These are phyloP conservation scores for Chloris gayana DNA, from an alignment of 176 grass and related monocot genomes.

Conservation along the genomic window DNA sequence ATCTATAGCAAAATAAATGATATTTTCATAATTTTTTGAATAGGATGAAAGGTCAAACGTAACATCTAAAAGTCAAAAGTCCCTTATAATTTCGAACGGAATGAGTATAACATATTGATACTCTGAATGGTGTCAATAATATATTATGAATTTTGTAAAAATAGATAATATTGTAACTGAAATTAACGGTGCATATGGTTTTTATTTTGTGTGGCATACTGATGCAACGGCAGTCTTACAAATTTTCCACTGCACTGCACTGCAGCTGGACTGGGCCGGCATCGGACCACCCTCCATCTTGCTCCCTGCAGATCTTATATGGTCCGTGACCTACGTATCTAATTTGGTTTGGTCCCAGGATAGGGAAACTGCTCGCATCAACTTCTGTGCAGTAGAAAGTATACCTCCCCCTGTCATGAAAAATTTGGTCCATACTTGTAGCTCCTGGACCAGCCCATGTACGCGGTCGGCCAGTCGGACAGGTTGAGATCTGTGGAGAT, in stretches of 20 bases:
- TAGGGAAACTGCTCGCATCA: slow-evolving; percentile 26
- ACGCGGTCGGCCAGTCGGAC: slow-evolving; percentile 21
- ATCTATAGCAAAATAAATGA: too few species aligned
- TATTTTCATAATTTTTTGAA: too few species aligned
- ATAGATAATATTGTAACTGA: too few species aligned
- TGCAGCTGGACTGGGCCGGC: slow-evolving; percentile 15
- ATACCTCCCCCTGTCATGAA: background rate
- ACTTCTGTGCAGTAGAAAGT: slow-evolving; percentile 26
- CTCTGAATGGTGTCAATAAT: too few species aligned
- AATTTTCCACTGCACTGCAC: background rate
- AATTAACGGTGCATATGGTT: too few species aligned
- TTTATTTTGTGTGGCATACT: too few species aligned
- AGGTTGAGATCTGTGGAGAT: slow-evolving; percentile 22
- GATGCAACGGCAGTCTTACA: background rate
- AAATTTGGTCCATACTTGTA: slow-evolving; percentile 11
- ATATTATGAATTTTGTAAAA: too few species aligned
- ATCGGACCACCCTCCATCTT: slow-evolving; percentile 20
- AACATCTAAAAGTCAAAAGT: too few species aligned
- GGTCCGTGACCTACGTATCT: slow-evolving; percentile 31
- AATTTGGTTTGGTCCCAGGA: slow-evolving; percentile 42
- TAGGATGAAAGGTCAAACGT: too few species aligned
- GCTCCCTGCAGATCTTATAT: slow-evolving; percentile 23
- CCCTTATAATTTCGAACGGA: too few species aligned
- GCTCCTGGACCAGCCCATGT: slow-evolving; percentile 24
- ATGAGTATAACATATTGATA: too few species aligned